Percentiles rank a stretch among this genome's conserved stretches.
Conservation (phyloP, 495 filamentous ascomycete genomes). For the Lophiostoma macrostomum region DNA sequence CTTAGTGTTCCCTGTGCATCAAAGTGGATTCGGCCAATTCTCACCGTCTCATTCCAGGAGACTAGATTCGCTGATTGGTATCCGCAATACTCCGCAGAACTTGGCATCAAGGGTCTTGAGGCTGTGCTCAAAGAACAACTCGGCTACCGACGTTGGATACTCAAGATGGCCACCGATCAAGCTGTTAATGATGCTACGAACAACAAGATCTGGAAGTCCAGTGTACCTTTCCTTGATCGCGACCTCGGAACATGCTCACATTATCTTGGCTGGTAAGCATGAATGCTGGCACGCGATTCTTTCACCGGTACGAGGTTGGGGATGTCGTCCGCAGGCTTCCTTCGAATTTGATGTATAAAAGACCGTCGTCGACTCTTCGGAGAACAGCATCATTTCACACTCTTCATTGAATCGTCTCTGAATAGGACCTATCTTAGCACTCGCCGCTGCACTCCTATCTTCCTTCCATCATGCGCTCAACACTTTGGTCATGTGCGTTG, state of each 20-base stretch:
- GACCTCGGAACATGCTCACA: not conserved
- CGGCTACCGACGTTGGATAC: not conserved
- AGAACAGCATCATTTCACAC: not conserved
- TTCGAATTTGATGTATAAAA: not conserved
- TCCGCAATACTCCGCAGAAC: not conserved
- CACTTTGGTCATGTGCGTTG: conserved; percentile 2
- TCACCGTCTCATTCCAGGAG: not conserved
- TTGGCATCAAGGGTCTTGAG: not conserved
- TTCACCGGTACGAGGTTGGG: not conserved
- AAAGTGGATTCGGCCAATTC: not conserved
- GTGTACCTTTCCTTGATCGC: not conserved
- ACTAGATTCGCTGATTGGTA: not conserved
- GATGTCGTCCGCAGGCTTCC: not conserved
- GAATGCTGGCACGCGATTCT: not conserved
- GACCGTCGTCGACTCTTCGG: not conserved
- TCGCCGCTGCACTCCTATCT: conserved; percentile 1
- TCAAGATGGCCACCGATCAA: no score
- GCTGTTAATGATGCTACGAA: no score
- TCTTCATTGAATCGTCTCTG: conserved; percentile 4
- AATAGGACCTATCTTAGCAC: not conserved
- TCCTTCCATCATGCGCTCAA: conserved; percentile 2
- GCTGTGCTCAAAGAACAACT: not conserved
- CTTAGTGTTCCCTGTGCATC: not conserved
- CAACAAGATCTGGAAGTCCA: not conserved
- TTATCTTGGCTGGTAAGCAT: not conserved